A percentile compares a stretch with the other conserved stretches of the same genome.
These are phyloP conservation scores for Phytophthora ohioensis DNA, from an alignment of 352 stramenopile genomes.

Conservation along the genomic window DNA sequence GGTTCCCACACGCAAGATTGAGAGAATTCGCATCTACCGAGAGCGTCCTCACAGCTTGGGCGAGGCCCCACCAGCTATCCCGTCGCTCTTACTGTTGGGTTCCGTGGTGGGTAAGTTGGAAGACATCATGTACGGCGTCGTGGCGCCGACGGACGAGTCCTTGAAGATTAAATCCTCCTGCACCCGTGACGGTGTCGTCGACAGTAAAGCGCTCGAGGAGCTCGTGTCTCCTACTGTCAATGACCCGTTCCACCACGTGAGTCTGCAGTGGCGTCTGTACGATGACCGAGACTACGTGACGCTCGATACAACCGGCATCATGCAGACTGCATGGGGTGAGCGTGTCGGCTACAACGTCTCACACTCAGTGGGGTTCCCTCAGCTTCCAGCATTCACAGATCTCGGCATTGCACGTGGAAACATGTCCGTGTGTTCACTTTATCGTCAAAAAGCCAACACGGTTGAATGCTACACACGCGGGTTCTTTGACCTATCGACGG, in stretches of 20 bases:
- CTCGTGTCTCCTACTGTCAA: slow-evolving; percentile 35
- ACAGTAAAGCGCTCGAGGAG: slow-evolving; percentile 44
- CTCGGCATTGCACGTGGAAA: slow-evolving; percentile 43
- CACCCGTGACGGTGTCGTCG: slow-evolving; percentile 42
- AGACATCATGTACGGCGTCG: slow-evolving; percentile 49
- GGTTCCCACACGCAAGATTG: slow-evolving; percentile 32
- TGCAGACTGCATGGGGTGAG: slow-evolving; percentile 32
- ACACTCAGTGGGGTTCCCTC: slow-evolving; percentile 46
- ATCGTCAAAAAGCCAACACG: slow-evolving; percentile 39
- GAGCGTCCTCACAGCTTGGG: slow-evolving; percentile 17
- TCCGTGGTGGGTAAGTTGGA: slow-evolving; percentile 41
- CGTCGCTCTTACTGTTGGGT: slow-evolving; percentile 42
- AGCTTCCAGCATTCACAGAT: slow-evolving; percentile 39
- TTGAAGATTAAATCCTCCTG: slow-evolving; percentile 46
- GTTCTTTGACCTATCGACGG: slow-evolving; percentile 42
- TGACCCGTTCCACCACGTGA: slow-evolving; percentile 48
- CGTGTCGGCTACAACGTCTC: slow-evolving; percentile 45
- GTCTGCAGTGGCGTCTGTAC: slow-evolving; percentile 46
- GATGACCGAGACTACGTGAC: slow-evolving; percentile 49
- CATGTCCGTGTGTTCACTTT: slow-evolving; percentile 51
- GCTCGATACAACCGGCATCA: slow-evolving; percentile 43
- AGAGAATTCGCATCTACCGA: slow-evolving; percentile 45
- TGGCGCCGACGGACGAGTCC: slow-evolving; percentile 39
- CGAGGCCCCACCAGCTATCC: slow-evolving; percentile 24
- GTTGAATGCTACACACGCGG: slow-evolving; percentile 46